Evolutionary conservation across 2,329 filamentous ascomycete species (phyloP), one percentile per base, ranked within the genome.

Genomic region (Capronia americana): DNA sequence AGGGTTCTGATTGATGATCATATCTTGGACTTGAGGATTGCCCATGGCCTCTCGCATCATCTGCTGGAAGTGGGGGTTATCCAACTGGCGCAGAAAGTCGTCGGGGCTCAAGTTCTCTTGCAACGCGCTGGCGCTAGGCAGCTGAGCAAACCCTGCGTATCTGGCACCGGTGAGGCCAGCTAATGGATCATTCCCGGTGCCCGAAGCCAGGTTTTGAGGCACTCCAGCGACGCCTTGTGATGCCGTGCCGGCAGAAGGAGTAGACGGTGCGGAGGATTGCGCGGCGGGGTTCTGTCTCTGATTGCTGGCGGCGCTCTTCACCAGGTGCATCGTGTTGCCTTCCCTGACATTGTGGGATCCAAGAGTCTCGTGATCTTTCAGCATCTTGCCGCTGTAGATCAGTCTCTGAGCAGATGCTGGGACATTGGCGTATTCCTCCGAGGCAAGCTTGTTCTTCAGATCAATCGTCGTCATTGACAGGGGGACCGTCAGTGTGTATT

Each of bases 361-460:
- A 51, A 99, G 82, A 0, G 91, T 89, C 74, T 99, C 94, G 66
- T 90, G 88, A 78, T 99, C 95, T 83, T 98, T 99, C 82, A 99
- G 88, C 68, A 99, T 94, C 68, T 94, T 90, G 61, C 95, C 95
- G 5, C 94, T 97, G 84, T 98, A 99, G 81, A 99, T 99, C 70
- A 99, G 85, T 68, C 95, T 92, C 81, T 98, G 94, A 73, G 93
- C 88, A 75, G 96, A 92, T 61, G 90, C 85, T 38, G 95, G 90
- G 63, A 97, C 88, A 78, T 96, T 90, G 78, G 96, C 94, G 76
- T 90, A 92, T 73, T 96, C 92, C 65, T 88, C 81, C 34, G 87
- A 86, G 4, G 93, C 87, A 46, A 99, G 88, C 83, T 94, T 97
- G 69, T 86, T 87, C 85, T 99, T 99, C 73, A 99, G 86, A 68